Percentiles rank a stretch among this genome's conserved stretches.
phyloP scores from a whole-genome alignment of 2,329 filamentous ascomycete species.

The Aspergillus transmontanensis region DNA sequence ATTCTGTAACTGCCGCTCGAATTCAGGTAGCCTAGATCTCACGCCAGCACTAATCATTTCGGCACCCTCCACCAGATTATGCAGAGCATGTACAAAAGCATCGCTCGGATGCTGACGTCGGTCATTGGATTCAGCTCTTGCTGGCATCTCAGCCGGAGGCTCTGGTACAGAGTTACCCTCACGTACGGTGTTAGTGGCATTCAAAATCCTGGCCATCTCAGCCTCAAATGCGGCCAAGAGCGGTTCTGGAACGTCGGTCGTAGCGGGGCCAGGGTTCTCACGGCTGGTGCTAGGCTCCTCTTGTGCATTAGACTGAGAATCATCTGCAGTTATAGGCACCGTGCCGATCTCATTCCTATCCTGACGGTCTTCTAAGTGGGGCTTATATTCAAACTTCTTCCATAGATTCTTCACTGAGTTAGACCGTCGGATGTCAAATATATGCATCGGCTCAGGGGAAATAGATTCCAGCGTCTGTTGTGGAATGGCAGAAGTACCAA shows the following conservation, averaged over 20 bases:
- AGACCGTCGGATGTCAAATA: conserved; percentile 49
- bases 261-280: conserved; percentile 12
- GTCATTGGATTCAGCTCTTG: conserved; percentile 13
- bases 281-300: conserved; percentile 12
- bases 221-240: conserved; percentile 44
- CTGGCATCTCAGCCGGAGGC: conserved; percentile 14
- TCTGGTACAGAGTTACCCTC: conserved; percentile 15
- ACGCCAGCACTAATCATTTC: conserved; percentile 41
- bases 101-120: conserved; percentile 29
- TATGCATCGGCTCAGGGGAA: conserved; percentile 38
- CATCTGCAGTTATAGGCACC: conserved; percentile 2
- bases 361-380: not conserved
- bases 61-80: conserved; percentile 37
- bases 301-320: conserved; percentile 9
- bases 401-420: conserved; percentile 43
- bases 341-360: conserved; percentile 1
- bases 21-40: conserved; percentile 37
- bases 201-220: conserved; percentile 41
- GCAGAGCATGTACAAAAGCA: conserved; percentile 36
- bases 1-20: conserved; percentile 40
- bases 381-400: conserved; percentile 34
- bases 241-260: conserved; percentile 29
- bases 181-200: conserved; percentile 18
- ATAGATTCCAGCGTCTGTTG: not conserved
- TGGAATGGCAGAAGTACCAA: conserved; percentile 13